Conservation (phyloP, 192 early-diverging fungal species). For the Mortierella hygrophila region DNA sequence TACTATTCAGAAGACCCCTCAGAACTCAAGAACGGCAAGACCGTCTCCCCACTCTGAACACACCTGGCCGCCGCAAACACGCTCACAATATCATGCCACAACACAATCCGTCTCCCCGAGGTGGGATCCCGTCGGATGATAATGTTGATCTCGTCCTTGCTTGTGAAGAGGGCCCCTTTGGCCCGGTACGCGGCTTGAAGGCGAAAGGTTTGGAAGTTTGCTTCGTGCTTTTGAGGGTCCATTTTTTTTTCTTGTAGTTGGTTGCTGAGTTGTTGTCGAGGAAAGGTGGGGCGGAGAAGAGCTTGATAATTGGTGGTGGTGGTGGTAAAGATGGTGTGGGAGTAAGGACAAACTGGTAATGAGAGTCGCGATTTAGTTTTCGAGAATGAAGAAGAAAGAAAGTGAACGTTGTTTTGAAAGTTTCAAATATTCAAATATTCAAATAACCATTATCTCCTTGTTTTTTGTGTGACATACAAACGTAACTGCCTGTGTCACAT, state of each 20-base stretch:
- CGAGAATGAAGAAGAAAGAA: background rate
- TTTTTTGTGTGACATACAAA: too few relatives aligned
- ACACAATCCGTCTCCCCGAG: background rate
- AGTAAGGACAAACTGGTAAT: background rate
- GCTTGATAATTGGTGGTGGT: too few relatives aligned
- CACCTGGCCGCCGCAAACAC: background rate
- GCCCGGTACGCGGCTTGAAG: background rate
- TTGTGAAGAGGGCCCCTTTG: background rate
- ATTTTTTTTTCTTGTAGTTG: background rate
- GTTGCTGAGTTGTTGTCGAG: too few relatives aligned
- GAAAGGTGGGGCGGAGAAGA: too few relatives aligned
- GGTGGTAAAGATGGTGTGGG: background rate
- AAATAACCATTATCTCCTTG: background rate
- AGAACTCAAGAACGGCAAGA: background rate
- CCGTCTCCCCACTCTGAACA: background rate
- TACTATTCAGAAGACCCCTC: background rate
- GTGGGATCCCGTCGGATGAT: background rate
- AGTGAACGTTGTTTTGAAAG: background rate
- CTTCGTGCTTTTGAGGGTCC: background rate
- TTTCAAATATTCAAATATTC: background rate
- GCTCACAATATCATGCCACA: background rate
- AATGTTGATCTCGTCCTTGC: constrained; percentile 5
- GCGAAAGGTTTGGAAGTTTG: constrained; percentile 1
- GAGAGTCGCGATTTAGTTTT: background rate
- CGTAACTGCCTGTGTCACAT: too few relatives aligned